Percentiles rank a stretch among this genome's conserved stretches.
Evolutionary conservation across 2,329 filamentous ascomycete genomes (phyloP).

Genomic region (Penicillium sp.): DNA sequence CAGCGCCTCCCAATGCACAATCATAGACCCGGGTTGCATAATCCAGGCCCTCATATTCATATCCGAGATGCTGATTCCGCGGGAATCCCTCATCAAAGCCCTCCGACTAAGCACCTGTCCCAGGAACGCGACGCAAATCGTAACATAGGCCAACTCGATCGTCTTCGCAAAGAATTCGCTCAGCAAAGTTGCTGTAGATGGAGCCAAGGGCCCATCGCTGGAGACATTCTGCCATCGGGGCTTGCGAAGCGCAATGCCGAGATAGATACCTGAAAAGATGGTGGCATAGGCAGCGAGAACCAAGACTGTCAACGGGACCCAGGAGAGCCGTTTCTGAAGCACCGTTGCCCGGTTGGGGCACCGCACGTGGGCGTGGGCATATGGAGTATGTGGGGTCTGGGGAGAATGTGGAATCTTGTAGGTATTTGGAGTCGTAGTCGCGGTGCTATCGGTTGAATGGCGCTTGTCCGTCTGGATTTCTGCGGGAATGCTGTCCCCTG

Average conservation of each 20-base stretch:
- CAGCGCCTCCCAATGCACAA: constrained; percentile 66
- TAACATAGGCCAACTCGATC: constrained; percentile 75
- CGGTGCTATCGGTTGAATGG: constrained; percentile 4
- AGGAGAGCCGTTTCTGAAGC: constrained; percentile 32
- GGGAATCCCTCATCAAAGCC: constrained; percentile 58
- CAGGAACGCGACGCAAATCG: constrained; percentile 70
- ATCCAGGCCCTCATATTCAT: constrained; percentile 76
- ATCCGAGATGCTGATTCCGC: constrained; percentile 70
- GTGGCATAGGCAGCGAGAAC: constrained; percentile 40
- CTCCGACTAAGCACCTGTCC: constrained; percentile 72
- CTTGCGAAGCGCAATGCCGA: constrained; percentile 59
- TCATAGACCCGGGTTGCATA: constrained; percentile 67
- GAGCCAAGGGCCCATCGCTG: constrained; percentile 49
- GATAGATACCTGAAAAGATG: constrained; percentile 52
- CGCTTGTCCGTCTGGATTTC: neutral
- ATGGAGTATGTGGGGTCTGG: constrained; percentile 7
- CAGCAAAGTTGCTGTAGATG: constrained; percentile 64
- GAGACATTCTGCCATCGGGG: constrained; percentile 59
- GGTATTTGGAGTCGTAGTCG: neutral
- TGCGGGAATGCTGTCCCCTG: constrained; percentile 7
- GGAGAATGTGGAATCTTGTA: neutral
- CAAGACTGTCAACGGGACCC: constrained; percentile 37
- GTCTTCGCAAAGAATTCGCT: constrained; percentile 71
- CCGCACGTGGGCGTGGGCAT: constrained; percentile 9
- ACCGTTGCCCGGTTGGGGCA: constrained; percentile 33